Conservation (phyloP, 2,329 filamentous ascomycete species). For the Grosmannia huntii region DNA sequence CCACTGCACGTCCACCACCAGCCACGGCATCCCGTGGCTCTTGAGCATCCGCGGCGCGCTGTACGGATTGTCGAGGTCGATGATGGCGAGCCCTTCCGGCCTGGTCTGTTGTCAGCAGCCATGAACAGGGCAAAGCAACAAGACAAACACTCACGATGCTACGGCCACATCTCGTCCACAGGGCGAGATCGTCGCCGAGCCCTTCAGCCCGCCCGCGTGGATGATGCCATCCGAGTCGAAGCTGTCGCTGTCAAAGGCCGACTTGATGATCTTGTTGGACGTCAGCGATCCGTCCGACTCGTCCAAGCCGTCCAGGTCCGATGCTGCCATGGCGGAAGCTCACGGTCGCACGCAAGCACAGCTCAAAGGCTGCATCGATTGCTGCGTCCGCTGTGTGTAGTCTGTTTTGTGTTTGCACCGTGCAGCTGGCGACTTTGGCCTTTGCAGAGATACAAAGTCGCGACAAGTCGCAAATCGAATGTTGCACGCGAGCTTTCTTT, state of each 20-base stretch:
- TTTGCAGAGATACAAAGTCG: not conserved
- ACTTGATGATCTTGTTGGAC: conserved; percentile 48
- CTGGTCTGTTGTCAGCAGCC: conserved; percentile 21
- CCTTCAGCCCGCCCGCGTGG: conserved; percentile 67
- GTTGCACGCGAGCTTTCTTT: not conserved
- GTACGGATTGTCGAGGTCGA: conserved; percentile 82
- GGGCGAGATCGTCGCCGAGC: conserved; percentile 85
- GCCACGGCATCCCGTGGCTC: conserved; percentile 80
- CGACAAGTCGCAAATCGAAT: not conserved
- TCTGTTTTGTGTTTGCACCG: not conserved
- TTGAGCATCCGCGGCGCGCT: conserved; percentile 71
- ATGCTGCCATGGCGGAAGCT: conserved; percentile 28
- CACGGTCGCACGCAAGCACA: not conserved
- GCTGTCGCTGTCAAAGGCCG: conserved; percentile 72
- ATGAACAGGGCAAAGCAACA: too few relatives aligned
- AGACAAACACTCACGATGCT: conserved; percentile 48
- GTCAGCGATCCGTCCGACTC: conserved; percentile 34
- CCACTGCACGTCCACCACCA: conserved; percentile 94
- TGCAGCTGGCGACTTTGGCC: not conserved
- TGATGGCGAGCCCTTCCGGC: conserved; percentile 77
- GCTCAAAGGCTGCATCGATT: not conserved
- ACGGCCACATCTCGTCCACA: conserved; percentile 82
- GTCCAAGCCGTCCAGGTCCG: conserved; percentile 19
- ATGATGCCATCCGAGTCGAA: conserved; percentile 80
- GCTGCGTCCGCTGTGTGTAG: not conserved